phyloP scores from a whole-genome alignment of 805 yeast species.

The Yarrowia sp. region DNA sequence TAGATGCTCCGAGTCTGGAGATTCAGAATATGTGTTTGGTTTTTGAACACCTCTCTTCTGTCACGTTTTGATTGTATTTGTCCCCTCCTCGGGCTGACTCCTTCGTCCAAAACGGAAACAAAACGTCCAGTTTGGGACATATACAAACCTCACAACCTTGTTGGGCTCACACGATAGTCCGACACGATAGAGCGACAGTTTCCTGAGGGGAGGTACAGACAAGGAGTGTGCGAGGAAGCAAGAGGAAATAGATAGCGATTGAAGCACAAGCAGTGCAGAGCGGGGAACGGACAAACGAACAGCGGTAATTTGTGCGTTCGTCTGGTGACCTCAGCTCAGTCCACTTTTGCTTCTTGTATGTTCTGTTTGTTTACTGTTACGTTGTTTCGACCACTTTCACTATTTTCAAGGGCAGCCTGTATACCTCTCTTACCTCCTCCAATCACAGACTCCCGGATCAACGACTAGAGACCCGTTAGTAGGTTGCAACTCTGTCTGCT shows the following conservation, averaged over 20 bases:
- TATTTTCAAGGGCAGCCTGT: too few species aligned
- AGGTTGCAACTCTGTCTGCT: background rate
- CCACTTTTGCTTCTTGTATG: background rate
- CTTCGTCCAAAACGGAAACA: conserved; percentile 4
- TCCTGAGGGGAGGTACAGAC: conserved; percentile 1
- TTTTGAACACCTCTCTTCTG: too few species aligned
- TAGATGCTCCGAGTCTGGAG: too few species aligned
- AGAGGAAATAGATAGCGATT: too few species aligned
- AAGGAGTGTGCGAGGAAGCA: background rate
- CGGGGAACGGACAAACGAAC: too few species aligned
- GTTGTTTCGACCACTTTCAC: too few species aligned
- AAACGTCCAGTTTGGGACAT: conserved; percentile 3
- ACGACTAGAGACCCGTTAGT: background rate
- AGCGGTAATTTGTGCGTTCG: background rate
- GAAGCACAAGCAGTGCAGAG: too few species aligned
- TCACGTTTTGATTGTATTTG: too few species aligned
- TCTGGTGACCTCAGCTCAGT: too few species aligned
- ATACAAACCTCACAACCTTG: background rate
- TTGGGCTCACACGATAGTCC: conserved; percentile 9
- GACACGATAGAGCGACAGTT: conserved; percentile 21
- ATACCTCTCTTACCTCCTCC: background rate
- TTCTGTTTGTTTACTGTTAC: background rate
- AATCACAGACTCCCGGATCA: background rate
- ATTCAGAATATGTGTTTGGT: background rate
- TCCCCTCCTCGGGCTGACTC: background rate